Percentiles rank a stretch among this genome's conserved stretches.
phyloP scores from a whole-genome alignment of 169 alveolate species.

The Eimeria mitis region DNA sequence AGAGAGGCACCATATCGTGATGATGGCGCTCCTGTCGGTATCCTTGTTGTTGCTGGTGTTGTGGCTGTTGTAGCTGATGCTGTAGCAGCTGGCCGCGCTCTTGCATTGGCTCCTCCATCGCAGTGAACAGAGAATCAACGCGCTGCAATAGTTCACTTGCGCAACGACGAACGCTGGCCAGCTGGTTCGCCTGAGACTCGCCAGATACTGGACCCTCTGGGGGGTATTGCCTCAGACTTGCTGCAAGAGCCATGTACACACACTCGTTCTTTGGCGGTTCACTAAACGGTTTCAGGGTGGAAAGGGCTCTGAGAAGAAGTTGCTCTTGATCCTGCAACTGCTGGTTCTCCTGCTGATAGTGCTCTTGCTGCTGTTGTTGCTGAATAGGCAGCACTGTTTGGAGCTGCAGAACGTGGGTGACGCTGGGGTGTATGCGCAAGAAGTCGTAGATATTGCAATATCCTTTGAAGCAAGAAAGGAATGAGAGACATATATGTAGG shows the following conservation, averaged over 20 bases:
- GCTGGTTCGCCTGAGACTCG: not conserved
- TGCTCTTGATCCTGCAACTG: slow-evolving; percentile 26
- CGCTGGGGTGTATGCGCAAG: slow-evolving; percentile 1
- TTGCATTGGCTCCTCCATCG: slow-evolving; percentile 41
- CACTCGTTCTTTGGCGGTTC: not conserved
- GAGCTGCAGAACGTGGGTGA: slow-evolving; percentile 56
- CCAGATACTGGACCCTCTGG: not conserved
- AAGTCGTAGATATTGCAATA: not conserved
- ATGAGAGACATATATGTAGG: slow-evolving; percentile 43
- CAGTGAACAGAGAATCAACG: not conserved
- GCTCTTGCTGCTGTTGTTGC: slow-evolving; percentile 4
- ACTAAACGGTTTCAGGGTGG: slow-evolving; percentile 41
- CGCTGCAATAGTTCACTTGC: slow-evolving; percentile 39
- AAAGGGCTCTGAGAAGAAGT: slow-evolving; percentile 43
- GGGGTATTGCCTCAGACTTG: slow-evolving; percentile 20
- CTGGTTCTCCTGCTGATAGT: not conserved
- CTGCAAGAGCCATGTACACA: slow-evolving; percentile 17
- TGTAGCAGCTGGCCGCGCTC: slow-evolving; percentile 6
- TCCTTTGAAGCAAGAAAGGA: slow-evolving; percentile 31
- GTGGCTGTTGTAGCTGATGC: slow-evolving; percentile 20
- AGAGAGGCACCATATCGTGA: not conserved
- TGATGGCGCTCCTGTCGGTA: not conserved
- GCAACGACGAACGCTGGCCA: not conserved
- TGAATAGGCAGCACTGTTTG: slow-evolving; percentile 33
- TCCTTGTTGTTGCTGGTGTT: not conserved